Evolutionary conservation across 1,284 basidiomycete species (phyloP).

Genomic region (Trametes pubescens): DNA sequence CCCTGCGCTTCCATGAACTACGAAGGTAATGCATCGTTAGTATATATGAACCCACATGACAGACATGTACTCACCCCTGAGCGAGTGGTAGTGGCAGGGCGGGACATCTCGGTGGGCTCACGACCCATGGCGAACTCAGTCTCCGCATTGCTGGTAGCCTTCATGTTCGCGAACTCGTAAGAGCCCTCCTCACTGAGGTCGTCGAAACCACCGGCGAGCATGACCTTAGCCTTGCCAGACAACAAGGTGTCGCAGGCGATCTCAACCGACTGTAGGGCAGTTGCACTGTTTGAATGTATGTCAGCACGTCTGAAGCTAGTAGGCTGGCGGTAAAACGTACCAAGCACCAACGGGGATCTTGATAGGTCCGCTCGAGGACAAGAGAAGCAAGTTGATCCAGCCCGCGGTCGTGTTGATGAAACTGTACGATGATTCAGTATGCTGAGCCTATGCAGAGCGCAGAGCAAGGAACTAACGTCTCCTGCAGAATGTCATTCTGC

Average conservation of each 20-base stretch:
- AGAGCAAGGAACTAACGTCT: constrained; percentile 73
- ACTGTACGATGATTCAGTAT: constrained; percentile 49
- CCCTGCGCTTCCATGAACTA: constrained; percentile 99
- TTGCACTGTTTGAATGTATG: constrained; percentile 66
- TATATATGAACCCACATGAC: neutral
- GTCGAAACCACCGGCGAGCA: constrained; percentile 99
- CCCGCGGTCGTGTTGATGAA: constrained; percentile 99
- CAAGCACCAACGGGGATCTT: constrained; percentile 99
- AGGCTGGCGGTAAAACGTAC: constrained; percentile 51
- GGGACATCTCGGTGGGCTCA: constrained; percentile 98
- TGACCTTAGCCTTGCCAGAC: constrained; percentile 97
- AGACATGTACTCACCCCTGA: constrained; percentile 69
- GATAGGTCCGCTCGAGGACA: constrained; percentile 96
- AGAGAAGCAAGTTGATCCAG: constrained; percentile 94
- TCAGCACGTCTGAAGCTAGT: constrained; percentile 6
- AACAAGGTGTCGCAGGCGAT: constrained; percentile 97
- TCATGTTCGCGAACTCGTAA: constrained; percentile 99
- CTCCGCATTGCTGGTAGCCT: constrained; percentile 96
- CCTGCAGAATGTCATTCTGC: constrained; percentile 97
- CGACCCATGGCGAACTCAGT: constrained; percentile 98
- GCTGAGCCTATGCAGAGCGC: constrained; percentile 17
- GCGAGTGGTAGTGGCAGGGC: constrained; percentile 95
- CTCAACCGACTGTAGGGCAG: constrained; percentile 96
- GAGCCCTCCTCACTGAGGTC: constrained; percentile 98
- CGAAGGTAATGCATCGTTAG: constrained; percentile 21